These are phyloP conservation scores for Melampsora occidentalis DNA, from an alignment of 1,284 basidiomycete species.

Conservation along the genomic window DNA sequence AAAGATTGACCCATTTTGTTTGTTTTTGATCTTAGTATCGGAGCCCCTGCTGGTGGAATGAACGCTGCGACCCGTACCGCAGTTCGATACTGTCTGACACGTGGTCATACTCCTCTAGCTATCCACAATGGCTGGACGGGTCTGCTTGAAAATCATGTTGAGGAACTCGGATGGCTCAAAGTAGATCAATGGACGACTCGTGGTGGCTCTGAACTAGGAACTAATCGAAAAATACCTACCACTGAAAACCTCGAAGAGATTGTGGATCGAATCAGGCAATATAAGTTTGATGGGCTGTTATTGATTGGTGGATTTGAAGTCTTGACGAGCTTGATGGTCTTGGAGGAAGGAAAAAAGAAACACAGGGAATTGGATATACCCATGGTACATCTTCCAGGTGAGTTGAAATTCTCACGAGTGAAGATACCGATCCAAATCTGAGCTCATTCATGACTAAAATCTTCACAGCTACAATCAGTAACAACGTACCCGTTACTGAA, in stretches of 20 bases:
- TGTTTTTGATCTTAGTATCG: slow-evolving; percentile 62
- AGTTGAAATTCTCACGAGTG: background rate
- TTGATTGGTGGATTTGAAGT: slow-evolving; percentile 96
- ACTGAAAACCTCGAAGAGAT: slow-evolving; percentile 75
- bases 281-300: slow-evolving; percentile 75
- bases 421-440: background rate
- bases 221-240: slow-evolving; percentile 83
- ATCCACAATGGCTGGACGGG: slow-evolving; percentile 96
- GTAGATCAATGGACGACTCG: slow-evolving; percentile 95
- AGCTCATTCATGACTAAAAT: background rate
- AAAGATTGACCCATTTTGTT: background rate
- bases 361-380: slow-evolving; percentile 92
- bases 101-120: slow-evolving; percentile 84
- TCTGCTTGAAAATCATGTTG: slow-evolving; percentile 80
- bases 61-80: slow-evolving; percentile 94
- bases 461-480: slow-evolving; percentile 79
- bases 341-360: slow-evolving; percentile 74
- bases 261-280: slow-evolving; percentile 84
- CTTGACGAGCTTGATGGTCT: slow-evolving; percentile 71
- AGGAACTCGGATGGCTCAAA: slow-evolving; percentile 87
- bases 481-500: slow-evolving; percentile 96
- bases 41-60: slow-evolving; percentile 97
- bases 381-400: slow-evolving; percentile 75
- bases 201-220: slow-evolving; percentile 97
- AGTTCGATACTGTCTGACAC: slow-evolving; percentile 84